Base-by-base conservation (phyloP, 169 alveolate genomes). In the Plasmodium malariae region DNA sequence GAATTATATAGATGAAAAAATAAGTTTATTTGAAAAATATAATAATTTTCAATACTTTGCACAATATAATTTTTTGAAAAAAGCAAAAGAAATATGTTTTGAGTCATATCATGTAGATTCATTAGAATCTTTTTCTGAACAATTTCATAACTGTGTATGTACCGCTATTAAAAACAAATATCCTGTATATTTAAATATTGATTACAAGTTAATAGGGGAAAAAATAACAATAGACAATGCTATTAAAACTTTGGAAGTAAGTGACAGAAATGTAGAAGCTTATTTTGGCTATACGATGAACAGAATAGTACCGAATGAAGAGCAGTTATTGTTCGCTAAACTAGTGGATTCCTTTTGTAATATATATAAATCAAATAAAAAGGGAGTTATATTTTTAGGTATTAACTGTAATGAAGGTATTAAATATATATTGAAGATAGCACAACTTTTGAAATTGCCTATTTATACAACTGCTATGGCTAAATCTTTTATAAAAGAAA, bases 371-470 rank as follows among this genome's bases (percentile, higher is more conserved):
- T 34, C 32, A n/a, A 83, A 83, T 21, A 67, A 37, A 49, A 83
- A 57, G n/a, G 78, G 91, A 21, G 91, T 30, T n/a, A 83, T 83
- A 9, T 83, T 83, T 70, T 12, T 83, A 68, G 91, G 91, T 1
- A 65, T 60, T 32, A 83, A 83, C 59, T 83, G 91, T 28, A 48
- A 83, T 70, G 11, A 67, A 67, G 91, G 91, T 11, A 59, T 34
- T 30, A 83, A 83, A 71, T 83, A 83, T 70, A 49, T 83, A 17
- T 34, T 67, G 28, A 83, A 83, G 37, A 11, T 83, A 57, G 48
- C 91, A 9, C 48, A 59, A 26, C 59, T 83, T 34, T 51, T 83
- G 48, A 51, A 30, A 30, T 30, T 83, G 32, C 91, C 91, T 36
- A 67, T 83, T 9, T 83, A 83, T 67, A 30, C 91, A 5, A 83